Conservation (phyloP, 768 basidiomycete species). For the Agrocybe chaxingu region DNA sequence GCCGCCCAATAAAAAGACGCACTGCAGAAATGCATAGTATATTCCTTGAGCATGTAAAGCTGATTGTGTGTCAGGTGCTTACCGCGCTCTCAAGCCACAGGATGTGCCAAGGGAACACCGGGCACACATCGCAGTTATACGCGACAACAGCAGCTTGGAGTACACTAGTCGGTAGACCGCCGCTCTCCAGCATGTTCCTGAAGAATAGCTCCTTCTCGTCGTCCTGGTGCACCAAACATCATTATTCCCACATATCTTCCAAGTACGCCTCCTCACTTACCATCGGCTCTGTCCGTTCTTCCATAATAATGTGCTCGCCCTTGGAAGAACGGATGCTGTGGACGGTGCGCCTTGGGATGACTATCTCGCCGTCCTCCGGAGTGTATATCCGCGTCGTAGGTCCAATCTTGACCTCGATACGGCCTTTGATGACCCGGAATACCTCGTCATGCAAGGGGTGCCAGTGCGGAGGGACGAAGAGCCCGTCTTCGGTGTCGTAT, state of each 20-base stretch:
- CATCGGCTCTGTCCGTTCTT: no score
- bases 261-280: no score
- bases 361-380: no score
- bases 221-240: conserved; percentile 15
- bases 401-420: no score
- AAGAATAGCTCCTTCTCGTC: conserved; percentile 32
- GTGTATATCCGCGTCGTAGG: no score
- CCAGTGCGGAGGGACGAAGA: no score
- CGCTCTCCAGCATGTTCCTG: conserved; percentile 22
- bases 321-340: no score
- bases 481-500: no score
- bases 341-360: no score
- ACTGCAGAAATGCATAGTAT: conserved; percentile 7
- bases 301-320: no score
- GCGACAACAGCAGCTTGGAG: conserved; percentile 18
- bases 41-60: not conserved
- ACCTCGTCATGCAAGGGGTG: no score
- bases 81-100: conserved; percentile 26
- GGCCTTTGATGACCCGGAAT: no score
- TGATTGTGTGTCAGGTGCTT: conserved; percentile 8
- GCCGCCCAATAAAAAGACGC: conserved; percentile 24
- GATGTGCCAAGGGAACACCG: conserved; percentile 23
- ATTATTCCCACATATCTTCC: not conserved
- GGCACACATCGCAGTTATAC: conserved; percentile 25
- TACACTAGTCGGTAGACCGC: conserved; percentile 8